Evolutionary conservation across 768 basidiomycete species (phyloP), one percentile per base, ranked within the genome.

Genomic region (Boletus tomentosulus): DNA sequence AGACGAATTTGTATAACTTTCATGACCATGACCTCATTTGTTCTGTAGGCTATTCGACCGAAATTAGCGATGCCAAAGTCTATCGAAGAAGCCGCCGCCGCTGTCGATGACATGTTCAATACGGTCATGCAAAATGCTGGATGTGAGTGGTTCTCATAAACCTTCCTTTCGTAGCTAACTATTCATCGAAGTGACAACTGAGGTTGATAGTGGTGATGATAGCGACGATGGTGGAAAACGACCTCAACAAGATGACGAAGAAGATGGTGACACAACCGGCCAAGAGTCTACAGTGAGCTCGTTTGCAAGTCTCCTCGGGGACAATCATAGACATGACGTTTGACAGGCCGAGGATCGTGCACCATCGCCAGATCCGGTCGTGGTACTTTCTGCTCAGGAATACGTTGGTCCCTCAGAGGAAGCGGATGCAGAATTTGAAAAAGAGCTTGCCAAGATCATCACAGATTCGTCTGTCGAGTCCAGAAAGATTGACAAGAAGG

Each of bases 371-470:
- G 92, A 95, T n/a, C 73, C 84, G 46, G 81, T 88, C 11, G 79
- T 93, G 11, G 77, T 93, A 41, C 79, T 86, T 33, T 83, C 85
- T 28, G 71, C 78, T 28, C 83, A 87, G 60, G 92, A 94, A 63
- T 76, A 78, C 52, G 75, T 91, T 38, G 92, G 92, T 7, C 89
- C 91, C 1, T 84, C 88, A 9, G 87, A 92, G 59, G 93, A 95
- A 64, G 92, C 89, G 19, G 90, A 96, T 45, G 89, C 85, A 2
- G 96, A 95, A 33, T 99, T 99, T 64, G 90, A 87, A 9, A 92
- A 92, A 67, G 97, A 98, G 67, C 80, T 99, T 19, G 93, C 96
- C 3, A 98, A 90, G 73, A 85, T 99, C 74, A 85, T 98, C 46
- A 92, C 90, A 1, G 92, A 96, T 61, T 86, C 83, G 15, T 89